A percentile compares a stretch with the other conserved stretches of the same genome.
phyloP scores from a whole-genome alignment of 73 alveolate species.

The Paramecium bursaria region DNA sequence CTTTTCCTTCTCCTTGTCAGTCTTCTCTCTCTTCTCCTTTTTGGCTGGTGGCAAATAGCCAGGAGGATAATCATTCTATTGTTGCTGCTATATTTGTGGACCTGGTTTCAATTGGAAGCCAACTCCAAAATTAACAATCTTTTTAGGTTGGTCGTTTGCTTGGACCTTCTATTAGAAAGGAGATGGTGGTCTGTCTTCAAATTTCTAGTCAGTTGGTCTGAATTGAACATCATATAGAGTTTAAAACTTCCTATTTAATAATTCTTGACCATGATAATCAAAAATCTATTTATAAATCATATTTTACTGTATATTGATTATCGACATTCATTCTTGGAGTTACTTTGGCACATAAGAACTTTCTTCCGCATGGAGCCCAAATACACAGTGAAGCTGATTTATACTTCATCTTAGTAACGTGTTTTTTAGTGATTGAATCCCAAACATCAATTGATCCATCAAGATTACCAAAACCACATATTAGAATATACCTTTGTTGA shows the following conservation, averaged over 20 bases:
- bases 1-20: too few relatives aligned
- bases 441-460: conserved; percentile 53
- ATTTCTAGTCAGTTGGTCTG: conserved; percentile 29
- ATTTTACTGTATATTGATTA: conserved; percentile 28
- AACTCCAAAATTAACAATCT: conserved; percentile 24
- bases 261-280: conserved; percentile 52
- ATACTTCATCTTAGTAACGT: conserved; percentile 23
- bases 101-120: too few relatives aligned
- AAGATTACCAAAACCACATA: conserved; percentile 52
- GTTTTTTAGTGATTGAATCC: conserved; percentile 37
- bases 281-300: not conserved
- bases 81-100: too few relatives aligned
- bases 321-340: conserved; percentile 51
- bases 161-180: not conserved
- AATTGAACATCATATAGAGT: conserved; percentile 53
- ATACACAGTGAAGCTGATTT: conserved; percentile 38
- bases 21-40: conserved; percentile 50
- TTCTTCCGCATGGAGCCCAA: conserved; percentile 53
- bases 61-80: conserved; percentile 42
- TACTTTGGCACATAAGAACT: conserved; percentile 52
- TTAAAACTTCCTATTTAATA: conserved; percentile 34
- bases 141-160: not conserved
- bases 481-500: conserved; percentile 31
- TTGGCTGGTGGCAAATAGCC: conserved; percentile 50
- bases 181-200: conserved; percentile 32